Conservation (phyloP, 2,329 filamentous ascomycete genomes). For the Pestalotiopsis fici region DNA sequence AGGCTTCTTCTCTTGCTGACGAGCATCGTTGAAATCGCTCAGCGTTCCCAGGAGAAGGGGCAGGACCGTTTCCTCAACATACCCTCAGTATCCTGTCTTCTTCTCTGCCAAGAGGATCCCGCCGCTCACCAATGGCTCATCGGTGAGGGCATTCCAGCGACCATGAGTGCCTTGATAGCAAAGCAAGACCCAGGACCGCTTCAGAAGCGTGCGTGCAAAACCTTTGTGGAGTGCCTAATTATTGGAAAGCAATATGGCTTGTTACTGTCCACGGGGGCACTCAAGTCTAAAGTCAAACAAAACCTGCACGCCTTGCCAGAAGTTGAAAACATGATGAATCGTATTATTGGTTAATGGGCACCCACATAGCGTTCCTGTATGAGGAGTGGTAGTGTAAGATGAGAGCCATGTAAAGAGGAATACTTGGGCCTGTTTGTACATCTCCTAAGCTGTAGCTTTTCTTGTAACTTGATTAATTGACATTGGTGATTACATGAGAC, state of each 20-base stretch:
- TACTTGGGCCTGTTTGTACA: no score
- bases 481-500: no score
- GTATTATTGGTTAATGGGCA: background rate
- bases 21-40: constrained; percentile 1
- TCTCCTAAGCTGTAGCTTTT: no score
- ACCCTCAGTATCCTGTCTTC: constrained; percentile 19
- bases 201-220: constrained; percentile 18
- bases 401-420: no score
- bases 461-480: no score
- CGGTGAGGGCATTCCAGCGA: background rate
- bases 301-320: background rate
- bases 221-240: constrained; percentile 19
- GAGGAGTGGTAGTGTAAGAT: no score
- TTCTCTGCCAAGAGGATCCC: constrained; percentile 22
- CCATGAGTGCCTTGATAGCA: constrained; percentile 18
- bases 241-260: constrained; percentile 20
- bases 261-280: constrained; percentile 7
- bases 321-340: background rate
- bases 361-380: no score
- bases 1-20: background rate
- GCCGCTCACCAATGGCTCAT: constrained; percentile 13
- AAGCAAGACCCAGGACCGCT: constrained; percentile 16
- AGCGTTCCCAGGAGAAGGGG: background rate
- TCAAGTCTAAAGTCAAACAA: background rate
- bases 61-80: constrained; percentile 5